Conservation (phyloP, 2,329 filamentous ascomycete genomes). For the Talaromyces sp. region DNA sequence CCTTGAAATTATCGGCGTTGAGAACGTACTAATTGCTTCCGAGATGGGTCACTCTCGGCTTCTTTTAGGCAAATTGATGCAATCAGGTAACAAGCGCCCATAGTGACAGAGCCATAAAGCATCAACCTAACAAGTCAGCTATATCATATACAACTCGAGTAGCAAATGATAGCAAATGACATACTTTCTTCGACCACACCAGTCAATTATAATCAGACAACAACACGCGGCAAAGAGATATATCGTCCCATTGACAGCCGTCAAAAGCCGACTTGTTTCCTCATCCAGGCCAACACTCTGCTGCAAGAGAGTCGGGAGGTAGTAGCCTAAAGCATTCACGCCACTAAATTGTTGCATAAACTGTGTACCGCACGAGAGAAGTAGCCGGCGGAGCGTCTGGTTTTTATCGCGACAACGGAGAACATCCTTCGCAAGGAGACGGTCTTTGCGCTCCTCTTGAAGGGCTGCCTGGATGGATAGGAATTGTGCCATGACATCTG, state of each 20-base stretch:
- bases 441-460: conserved; percentile 36
- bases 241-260: conserved; percentile 14
- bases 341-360: conserved; percentile 44
- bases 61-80: conserved; percentile 13
- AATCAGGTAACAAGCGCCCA: conserved; percentile 14
- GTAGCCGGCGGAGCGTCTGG: conserved; percentile 37
- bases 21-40: conserved; percentile 8
- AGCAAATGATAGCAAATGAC: neutral
- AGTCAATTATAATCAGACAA: conserved; percentile 17
- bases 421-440: conserved; percentile 24
- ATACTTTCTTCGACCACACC: conserved; percentile 15
- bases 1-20: neutral
- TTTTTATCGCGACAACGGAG: conserved; percentile 39
- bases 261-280: conserved; percentile 10
- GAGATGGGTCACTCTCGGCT: conserved; percentile 6
- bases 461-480: conserved; percentile 21
- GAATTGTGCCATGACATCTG: conserved; percentile 13
- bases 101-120: conserved; percentile 14
- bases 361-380: conserved; percentile 42
- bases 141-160: neutral
- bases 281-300: conserved; percentile 13
- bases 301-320: conserved; percentile 14
- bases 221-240: conserved; percentile 12
- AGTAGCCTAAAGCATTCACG: conserved; percentile 15
- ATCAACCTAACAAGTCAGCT: conserved; percentile 11